A percentile compares a stretch with the other conserved stretches of the same genome.
phyloP scores from a whole-genome alignment of 768 basidiomycete genomes.

The Phaffia australis region DNA sequence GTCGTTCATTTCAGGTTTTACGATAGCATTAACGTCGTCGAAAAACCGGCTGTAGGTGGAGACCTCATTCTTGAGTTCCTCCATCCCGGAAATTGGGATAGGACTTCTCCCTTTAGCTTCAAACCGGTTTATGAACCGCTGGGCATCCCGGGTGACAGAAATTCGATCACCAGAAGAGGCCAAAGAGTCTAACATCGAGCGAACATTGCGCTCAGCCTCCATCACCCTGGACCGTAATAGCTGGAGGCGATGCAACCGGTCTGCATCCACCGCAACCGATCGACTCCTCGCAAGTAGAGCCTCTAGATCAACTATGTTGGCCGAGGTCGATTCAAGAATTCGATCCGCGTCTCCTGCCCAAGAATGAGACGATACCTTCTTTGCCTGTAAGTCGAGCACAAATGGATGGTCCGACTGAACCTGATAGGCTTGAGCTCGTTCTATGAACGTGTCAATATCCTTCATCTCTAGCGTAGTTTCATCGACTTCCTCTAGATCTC shows the following conservation, averaged over 20 bases:
- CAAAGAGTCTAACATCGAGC: conserved; percentile 57
- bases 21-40: conserved; percentile 47
- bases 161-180: neutral
- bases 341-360: conserved; percentile 66
- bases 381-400: conserved; percentile 54
- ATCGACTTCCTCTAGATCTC: conserved; percentile 58
- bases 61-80: too few species aligned
- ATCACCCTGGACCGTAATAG: neutral
- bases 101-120: too few species aligned
- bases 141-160: too few species aligned
- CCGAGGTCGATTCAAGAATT: conserved; percentile 41
- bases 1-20: conserved; percentile 47
- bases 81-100: too few species aligned
- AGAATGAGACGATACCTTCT: conserved; percentile 55
- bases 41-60: neutral
- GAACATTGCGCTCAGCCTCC: conserved; percentile 65
- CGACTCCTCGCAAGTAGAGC: too few species aligned
- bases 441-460: conserved; percentile 62
- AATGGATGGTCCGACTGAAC: conserved; percentile 56
- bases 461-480: conserved; percentile 59
- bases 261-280: too few species aligned
- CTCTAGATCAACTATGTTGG: neutral
- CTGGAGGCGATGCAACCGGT: neutral
- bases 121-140: too few species aligned
- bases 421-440: conserved; percentile 58